Percentiles rank a stretch among this genome's conserved stretches.
Evolutionary conservation across 768 basidiomycete species (phyloP).

Genomic region (Hortiboletus campestris): DNA sequence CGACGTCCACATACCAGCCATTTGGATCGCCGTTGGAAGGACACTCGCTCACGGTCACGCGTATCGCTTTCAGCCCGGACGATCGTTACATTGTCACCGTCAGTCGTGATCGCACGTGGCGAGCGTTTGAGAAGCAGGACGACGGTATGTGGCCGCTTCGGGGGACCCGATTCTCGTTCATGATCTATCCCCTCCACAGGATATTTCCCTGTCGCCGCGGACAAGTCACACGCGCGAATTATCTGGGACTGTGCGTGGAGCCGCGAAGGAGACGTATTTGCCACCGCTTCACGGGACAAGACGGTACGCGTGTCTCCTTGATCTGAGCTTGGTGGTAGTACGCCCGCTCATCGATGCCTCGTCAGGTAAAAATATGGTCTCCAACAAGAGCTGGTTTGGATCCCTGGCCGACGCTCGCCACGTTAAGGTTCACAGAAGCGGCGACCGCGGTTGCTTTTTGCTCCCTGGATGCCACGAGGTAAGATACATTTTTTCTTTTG

Average conservation of each 20-base stretch:
- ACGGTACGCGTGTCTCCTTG: slow-evolving; percentile 50
- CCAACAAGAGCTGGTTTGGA: slow-evolving; percentile 30
- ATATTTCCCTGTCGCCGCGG: slow-evolving; percentile 59
- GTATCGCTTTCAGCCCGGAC: slow-evolving; percentile 86
- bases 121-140: slow-evolving; percentile 59
- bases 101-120: slow-evolving; percentile 91
- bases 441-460: slow-evolving; percentile 81
- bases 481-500: slow-evolving; percentile 9
- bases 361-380: slow-evolving; percentile 84
- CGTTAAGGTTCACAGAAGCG: slow-evolving; percentile 70
- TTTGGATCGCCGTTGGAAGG: slow-evolving; percentile 75
- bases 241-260: slow-evolving; percentile 97
- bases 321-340: not conserved
- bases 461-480: slow-evolving; percentile 43
- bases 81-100: slow-evolving; percentile 79
- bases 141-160: slow-evolving; percentile 33
- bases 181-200: slow-evolving; percentile 36
- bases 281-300: slow-evolving; percentile 94
- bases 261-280: slow-evolving; percentile 72
- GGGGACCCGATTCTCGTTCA: not conserved
- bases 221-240: slow-evolving; percentile 88
- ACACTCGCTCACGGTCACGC: slow-evolving; percentile 86
- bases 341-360: not conserved
- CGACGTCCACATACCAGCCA: slow-evolving; percentile 65
- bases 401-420: slow-evolving; percentile 57